Evolutionary conservation across 2,329 filamentous ascomycete species (phyloP).

Genomic region (Microsporum ferrugineum): DNA sequence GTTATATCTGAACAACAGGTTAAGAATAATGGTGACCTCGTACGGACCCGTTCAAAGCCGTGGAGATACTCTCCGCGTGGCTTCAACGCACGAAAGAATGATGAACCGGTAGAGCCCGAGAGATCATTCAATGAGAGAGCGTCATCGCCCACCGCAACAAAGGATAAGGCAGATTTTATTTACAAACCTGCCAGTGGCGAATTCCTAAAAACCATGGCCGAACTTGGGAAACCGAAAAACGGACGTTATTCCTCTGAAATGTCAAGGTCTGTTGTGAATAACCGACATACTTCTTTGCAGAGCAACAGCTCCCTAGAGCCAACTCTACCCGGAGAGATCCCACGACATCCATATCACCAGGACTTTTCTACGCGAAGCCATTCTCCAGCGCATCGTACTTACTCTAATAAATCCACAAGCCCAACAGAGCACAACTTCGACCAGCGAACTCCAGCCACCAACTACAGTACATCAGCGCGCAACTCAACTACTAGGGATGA

Average conservation of each 20-base stretch:
- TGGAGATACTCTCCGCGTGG: not conserved
- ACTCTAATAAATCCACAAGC: not conserved
- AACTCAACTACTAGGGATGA: conserved; percentile 3
- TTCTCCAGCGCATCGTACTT: not conserved
- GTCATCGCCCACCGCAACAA: not conserved
- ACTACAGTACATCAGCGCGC: not conserved
- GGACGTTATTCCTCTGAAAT: not conserved
- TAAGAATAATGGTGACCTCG: not conserved
- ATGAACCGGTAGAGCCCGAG: not conserved
- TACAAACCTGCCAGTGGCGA: conserved; percentile 16
- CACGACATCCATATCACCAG: conserved; percentile 14
- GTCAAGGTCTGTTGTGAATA: not conserved
- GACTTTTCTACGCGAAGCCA: not conserved
- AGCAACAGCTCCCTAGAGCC: conserved; percentile 9
- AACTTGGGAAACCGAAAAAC: conserved; percentile 12
- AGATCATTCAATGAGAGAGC: not conserved
- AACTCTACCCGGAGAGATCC: conserved; percentile 7
- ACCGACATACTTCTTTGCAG: not conserved
- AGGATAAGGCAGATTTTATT: conserved; percentile 11
- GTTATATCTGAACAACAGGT: not conserved
- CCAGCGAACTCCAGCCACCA: not conserved
- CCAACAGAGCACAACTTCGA: not conserved
- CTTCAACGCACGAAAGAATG: not conserved
- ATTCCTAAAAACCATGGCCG: conserved; percentile 16
- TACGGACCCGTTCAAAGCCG: not conserved